Evolutionary conservation across 1,284 basidiomycete genomes (phyloP).

Genomic region (Tylopilus sp.): DNA sequence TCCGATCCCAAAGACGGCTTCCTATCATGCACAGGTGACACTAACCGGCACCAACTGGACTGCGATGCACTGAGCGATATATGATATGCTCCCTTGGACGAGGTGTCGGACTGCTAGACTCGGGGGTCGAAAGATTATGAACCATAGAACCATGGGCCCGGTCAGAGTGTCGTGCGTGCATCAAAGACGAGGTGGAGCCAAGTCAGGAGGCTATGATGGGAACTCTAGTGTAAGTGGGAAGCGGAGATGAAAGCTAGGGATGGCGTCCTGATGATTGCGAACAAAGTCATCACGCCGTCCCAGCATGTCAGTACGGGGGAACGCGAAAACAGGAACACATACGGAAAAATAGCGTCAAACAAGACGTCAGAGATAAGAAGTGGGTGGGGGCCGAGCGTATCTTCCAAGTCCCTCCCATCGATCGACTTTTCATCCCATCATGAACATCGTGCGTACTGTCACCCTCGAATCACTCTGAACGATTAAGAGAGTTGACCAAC

Average conservation of each 20-base stretch:
- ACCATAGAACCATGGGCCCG: background rate
- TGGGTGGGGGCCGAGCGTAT: background rate
- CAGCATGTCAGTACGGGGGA: background rate
- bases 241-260: background rate
- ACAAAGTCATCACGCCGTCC: too few relatives aligned
- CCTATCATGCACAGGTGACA: too few relatives aligned
- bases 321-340: background rate
- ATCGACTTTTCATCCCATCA: background rate
- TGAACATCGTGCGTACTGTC: constrained; percentile 8
- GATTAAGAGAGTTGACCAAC: background rate
- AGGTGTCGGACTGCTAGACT: too few relatives aligned
- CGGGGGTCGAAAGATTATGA: background rate
- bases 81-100: too few relatives aligned
- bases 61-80: too few relatives aligned
- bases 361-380: constrained; percentile 1
- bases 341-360: constrained; percentile 3
- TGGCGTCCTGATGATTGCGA: too few relatives aligned
- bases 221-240: background rate
- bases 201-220: background rate
- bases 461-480: background rate
- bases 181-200: background rate
- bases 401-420: background rate
- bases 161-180: background rate
- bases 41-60: too few relatives aligned
- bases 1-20: too few relatives aligned